Conservation (phyloP, 2,329 filamentous ascomycete genomes). For the Stenocarpella maydis region DNA sequence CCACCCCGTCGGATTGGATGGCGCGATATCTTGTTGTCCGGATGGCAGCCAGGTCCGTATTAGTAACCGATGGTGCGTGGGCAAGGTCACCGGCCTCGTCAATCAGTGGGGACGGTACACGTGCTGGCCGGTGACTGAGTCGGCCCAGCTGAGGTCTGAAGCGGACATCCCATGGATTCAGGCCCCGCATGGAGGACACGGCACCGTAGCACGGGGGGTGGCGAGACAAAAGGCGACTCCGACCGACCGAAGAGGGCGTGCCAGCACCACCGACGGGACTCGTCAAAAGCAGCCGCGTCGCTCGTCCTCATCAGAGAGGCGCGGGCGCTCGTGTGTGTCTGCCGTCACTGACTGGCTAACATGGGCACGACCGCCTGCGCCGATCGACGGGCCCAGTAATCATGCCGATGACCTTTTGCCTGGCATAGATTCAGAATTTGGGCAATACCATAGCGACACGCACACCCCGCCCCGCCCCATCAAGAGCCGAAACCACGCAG, state of each 20-base stretch:
- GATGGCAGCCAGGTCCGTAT: slow-evolving; percentile 15
- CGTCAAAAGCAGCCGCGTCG: slow-evolving; percentile 15
- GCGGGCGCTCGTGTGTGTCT: not conserved
- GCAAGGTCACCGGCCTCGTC: slow-evolving; percentile 20
- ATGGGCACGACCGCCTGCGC: not conserved
- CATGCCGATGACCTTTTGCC: slow-evolving; percentile 16
- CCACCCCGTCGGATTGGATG: not conserved
- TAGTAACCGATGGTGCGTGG: slow-evolving; percentile 1
- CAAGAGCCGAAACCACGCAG: not conserved
- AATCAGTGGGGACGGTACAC: slow-evolving; percentile 29
- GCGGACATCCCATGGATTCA: slow-evolving; percentile 4
- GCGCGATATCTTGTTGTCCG: slow-evolving; percentile 6
- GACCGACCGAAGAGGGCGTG: slow-evolving; percentile 7
- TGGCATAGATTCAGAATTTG: not conserved
- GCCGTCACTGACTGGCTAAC: not conserved
- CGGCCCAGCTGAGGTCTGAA: not conserved
- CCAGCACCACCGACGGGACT: slow-evolving; percentile 11
- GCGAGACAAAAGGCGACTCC: slow-evolving; percentile 29
- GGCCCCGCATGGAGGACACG: slow-evolving; percentile 24
- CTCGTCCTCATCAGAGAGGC: not conserved
- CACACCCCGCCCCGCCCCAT: too few species aligned
- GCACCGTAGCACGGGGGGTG: slow-evolving; percentile 25
- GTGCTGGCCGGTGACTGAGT: slow-evolving; percentile 27
- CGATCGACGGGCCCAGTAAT: slow-evolving; percentile 17
- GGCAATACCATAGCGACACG: not conserved